Conservation (phyloP, 2,329 filamentous ascomycete species). For the Penicillium freii region DNA sequence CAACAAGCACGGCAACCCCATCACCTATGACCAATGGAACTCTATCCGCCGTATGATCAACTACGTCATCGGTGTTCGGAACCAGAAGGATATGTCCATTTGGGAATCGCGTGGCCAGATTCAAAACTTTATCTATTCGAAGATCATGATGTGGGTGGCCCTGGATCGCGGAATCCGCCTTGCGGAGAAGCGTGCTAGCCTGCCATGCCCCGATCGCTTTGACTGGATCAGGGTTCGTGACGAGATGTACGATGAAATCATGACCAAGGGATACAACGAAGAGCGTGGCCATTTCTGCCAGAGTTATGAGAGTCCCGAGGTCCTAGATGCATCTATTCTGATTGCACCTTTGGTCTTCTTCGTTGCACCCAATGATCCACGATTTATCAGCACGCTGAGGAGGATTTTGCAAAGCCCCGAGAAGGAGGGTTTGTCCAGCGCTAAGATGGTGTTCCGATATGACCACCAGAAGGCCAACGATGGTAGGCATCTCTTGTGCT, state of each 20-base stretch:
- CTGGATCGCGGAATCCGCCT: slow-evolving; percentile 73
- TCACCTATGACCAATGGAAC: slow-evolving; percentile 74
- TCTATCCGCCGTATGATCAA: slow-evolving; percentile 67
- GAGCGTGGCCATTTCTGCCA: slow-evolving; percentile 70
- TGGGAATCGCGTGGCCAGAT: slow-evolving; percentile 76
- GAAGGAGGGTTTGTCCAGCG: slow-evolving; percentile 71
- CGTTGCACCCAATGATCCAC: slow-evolving; percentile 72
- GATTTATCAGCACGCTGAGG: slow-evolving; percentile 70
- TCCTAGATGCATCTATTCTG: slow-evolving; percentile 71
- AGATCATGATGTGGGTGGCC: slow-evolving; percentile 80
- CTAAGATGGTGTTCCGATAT: slow-evolving; percentile 73
- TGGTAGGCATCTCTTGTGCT: slow-evolving; percentile 47
- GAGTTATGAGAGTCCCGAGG: slow-evolving; percentile 69
- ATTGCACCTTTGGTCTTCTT: slow-evolving; percentile 79
- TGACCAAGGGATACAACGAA: slow-evolving; percentile 73
- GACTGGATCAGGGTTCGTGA: slow-evolving; percentile 68
- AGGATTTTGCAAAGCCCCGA: slow-evolving; percentile 69
- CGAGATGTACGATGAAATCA: slow-evolving; percentile 69
- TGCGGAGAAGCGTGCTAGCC: slow-evolving; percentile 66
- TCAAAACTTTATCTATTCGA: slow-evolving; percentile 78
- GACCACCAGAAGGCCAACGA: slow-evolving; percentile 68
- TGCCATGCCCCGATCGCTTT: slow-evolving; percentile 68
- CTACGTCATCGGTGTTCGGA: slow-evolving; percentile 66
- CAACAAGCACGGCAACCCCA: slow-evolving; percentile 75
- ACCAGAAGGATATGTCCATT: slow-evolving; percentile 74